phyloP scores from a whole-genome alignment of 164 flowering plant genomes.

The Tinospora cordifolia region DNA sequence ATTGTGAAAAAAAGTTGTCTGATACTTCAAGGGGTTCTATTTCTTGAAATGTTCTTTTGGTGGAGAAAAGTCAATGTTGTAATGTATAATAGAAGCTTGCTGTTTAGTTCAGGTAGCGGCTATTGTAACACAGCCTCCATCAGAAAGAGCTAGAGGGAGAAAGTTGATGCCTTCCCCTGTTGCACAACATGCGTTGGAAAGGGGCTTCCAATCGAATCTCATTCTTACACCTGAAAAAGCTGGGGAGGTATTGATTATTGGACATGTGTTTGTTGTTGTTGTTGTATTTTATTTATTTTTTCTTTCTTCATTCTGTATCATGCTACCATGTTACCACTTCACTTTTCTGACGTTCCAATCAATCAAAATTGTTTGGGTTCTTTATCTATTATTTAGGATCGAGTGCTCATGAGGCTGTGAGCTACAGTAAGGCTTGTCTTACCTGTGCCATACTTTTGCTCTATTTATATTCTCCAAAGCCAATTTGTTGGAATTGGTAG shows the following conservation, averaged over 20 bases:
- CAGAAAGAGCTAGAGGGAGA: conserved; percentile 74
- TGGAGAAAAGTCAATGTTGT: not conserved
- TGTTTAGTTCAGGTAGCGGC: conserved; percentile 63
- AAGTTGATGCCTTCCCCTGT: conserved; percentile 81
- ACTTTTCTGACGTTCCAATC: not conserved
- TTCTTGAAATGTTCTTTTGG: not conserved
- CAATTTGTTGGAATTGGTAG: not conserved
- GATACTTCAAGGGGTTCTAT: not conserved
- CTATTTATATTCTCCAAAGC: not conserved
- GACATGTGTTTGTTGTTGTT: not conserved
- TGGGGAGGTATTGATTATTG: conserved; percentile 57
- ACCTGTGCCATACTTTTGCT: not conserved
- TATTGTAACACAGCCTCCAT: conserved; percentile 89
- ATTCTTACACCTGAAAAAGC: conserved; percentile 86
- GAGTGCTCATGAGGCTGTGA: not conserved
- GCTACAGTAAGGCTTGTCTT: not conserved
- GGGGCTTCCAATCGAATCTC: conserved; percentile 66
- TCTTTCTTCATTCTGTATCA: not conserved
- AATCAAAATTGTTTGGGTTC: not conserved
- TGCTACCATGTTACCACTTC: not conserved
- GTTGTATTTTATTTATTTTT: not conserved
- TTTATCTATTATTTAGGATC: not conserved
- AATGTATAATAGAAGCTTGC: not conserved
- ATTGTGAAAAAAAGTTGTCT: not conserved
- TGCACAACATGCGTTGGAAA: conserved; percentile 74